These are phyloP conservation scores for Polytrichum commune DNA, from an alignment of 225 moss, liverwort and hornwort genomes.

Conservation along the genomic window DNA sequence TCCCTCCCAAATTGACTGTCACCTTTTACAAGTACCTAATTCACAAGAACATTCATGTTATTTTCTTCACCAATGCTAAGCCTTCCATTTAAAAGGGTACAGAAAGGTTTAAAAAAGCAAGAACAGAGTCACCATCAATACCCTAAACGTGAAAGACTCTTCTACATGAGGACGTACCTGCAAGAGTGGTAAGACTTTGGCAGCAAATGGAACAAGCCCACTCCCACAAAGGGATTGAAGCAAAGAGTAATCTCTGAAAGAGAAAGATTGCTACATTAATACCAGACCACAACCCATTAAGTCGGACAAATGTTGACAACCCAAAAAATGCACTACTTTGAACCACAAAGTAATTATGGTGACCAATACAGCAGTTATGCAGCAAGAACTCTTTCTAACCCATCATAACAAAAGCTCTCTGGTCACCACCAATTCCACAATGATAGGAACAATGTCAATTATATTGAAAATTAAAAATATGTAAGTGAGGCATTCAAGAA, in stretches of 20 bases:
- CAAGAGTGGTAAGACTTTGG: slow-evolving; percentile 75
- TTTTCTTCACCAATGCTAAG: neutral
- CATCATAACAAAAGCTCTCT: too few species aligned
- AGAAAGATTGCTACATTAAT: neutral
- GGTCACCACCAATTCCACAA: too few species aligned
- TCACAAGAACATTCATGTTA: slow-evolving; percentile 3
- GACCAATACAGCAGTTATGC: too few species aligned
- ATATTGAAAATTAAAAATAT: too few species aligned
- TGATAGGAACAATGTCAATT: too few species aligned
- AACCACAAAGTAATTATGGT: too few species aligned
- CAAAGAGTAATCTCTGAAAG: slow-evolving; percentile 74
- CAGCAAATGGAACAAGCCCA: slow-evolving; percentile 87
- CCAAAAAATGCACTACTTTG: too few species aligned
- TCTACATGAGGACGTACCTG: slow-evolving; percentile 46
- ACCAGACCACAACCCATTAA: too few species aligned
- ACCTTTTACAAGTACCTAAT: neutral
- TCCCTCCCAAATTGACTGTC: neutral
- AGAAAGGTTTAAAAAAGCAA: neutral
- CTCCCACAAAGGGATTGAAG: slow-evolving; percentile 82
- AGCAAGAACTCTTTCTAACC: too few species aligned
- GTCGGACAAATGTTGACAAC: too few species aligned
- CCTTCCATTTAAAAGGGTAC: neutral
- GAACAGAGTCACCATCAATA: neutral
- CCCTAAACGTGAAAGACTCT: too few species aligned
- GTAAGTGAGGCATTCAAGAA: too few species aligned